Conservation (phyloP, 2,329 filamentous ascomycete species). For the Metarhizium guizhouense region DNA sequence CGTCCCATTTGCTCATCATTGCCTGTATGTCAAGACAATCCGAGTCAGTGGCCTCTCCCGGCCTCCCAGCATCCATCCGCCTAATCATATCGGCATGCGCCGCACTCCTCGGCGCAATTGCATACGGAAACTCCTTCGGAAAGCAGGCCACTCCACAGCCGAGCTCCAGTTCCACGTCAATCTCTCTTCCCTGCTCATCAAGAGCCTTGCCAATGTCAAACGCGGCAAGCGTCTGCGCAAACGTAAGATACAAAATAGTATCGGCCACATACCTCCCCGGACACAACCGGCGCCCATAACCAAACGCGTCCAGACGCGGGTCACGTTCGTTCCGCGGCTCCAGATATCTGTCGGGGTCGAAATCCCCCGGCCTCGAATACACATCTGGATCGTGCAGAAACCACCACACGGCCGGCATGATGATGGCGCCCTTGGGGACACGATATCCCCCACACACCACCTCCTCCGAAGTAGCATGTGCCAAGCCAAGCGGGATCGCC, state of each 20-base stretch:
- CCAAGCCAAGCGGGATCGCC: conserved; percentile 24
- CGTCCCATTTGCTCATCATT: background rate
- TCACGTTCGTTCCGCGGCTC: conserved; percentile 18
- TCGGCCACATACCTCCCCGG: conserved; percentile 24
- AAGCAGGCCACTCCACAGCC: conserved; percentile 2
- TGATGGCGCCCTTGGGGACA: conserved; percentile 18
- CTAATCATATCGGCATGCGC: conserved; percentile 4
- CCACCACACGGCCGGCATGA: conserved; percentile 18
- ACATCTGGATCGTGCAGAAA: conserved; percentile 57
- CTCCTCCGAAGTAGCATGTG: conserved; percentile 26
- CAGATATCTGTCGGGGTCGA: conserved; percentile 25
- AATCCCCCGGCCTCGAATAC: conserved; percentile 37
- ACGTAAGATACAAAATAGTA: conserved; percentile 19
- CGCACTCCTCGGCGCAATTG: conserved; percentile 5
- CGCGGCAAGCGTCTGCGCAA: conserved; percentile 34
- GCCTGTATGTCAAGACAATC: background rate
- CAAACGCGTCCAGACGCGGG: conserved; percentile 19
- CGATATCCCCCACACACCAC: conserved; percentile 12
- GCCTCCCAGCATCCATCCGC: background rate
- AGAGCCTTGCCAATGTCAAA: conserved; percentile 27
- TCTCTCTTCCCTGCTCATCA: conserved; percentile 24
- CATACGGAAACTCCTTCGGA: background rate
- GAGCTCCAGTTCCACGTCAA: conserved; percentile 14
- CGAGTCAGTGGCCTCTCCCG: background rate
- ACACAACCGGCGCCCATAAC: conserved; percentile 27